Base-by-base conservation (phyloP, 163 green algal species). In the Scenedesmus sp. region DNA sequence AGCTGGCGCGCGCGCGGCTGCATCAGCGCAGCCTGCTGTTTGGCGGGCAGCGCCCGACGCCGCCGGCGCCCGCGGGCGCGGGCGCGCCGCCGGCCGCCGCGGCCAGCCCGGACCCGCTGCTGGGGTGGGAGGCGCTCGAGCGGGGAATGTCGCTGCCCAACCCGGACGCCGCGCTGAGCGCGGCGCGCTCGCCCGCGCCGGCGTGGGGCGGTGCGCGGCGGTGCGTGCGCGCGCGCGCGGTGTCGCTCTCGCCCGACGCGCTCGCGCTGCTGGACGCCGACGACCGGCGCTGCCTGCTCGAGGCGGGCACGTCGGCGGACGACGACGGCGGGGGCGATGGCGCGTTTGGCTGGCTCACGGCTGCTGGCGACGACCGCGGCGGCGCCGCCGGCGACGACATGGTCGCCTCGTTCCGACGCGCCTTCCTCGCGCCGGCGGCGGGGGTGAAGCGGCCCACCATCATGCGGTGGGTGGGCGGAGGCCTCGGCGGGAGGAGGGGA, bases 201-300 rank as follows among this genome's bases (percentile, higher is more conserved):
- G 4, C 57, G 7, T 39, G 4, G 7, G 7, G 7, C 39, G 10
- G n/a, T n/a, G n/a, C n/a, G n/a, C n/a, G n/a, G n/a, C n/a, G n/a
- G n/a, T n/a, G n/a, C n/a, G n/a, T n/a, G n/a, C 39, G 15, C 54
- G n/a, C 11, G 29, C 53, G 67, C 60, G 34, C 74, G n/a, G 74
- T 81, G 24, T 81, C 74, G 0, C 29, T 60, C 22, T 81, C 74
- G n/a, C 74, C 74, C 1, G 54, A 50, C 18, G 74, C 74, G 17
- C 51, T 81, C 39, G 50, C 53, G 13, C 53, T 81, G 62, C 74
- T 81, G 2, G 74, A 63, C n/a, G 74, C 63, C 11, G 74, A 73
- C 15, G 74, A 81, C 48, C 26, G 34, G 63, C 26, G 62, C 44
- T 71, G 71, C 71, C 71, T 80, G 44, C 44, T 80, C 18, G n/a